Conservation (phyloP, 129 eudicot genomes). For the Arctium minus region DNA sequence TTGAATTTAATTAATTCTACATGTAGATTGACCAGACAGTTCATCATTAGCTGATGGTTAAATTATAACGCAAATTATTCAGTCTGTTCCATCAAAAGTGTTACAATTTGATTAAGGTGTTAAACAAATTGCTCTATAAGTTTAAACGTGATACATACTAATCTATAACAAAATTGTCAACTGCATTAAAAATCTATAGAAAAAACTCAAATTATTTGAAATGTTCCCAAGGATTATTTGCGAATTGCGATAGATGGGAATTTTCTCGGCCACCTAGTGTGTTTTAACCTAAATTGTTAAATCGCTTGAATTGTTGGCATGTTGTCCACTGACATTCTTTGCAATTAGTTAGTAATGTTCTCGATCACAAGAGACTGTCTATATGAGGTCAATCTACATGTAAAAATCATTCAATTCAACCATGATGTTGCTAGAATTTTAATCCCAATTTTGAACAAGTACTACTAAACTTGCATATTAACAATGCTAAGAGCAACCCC, state of each 20-base stretch:
- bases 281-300: neutral
- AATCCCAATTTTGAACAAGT: neutral
- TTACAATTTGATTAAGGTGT: neutral
- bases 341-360: neutral
- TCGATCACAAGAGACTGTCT: neutral
- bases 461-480: neutral
- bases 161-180: neutral
- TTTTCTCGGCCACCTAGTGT: neutral
- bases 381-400: neutral
- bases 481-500: neutral
- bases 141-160: too few relatives aligned
- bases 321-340: neutral
- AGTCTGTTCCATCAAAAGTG: neutral
- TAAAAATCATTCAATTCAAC: neutral
- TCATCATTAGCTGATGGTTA: neutral
- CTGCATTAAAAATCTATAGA: neutral
- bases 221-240: slow-evolving; percentile 2
- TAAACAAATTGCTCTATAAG: neutral
- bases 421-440: neutral
- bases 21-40: neutral
- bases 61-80: neutral
- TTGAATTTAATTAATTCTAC: neutral
- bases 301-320: neutral
- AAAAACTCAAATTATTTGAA: neutral
- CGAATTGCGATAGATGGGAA: neutral